Evolutionary conservation across 2,329 filamentous ascomycete genomes (phyloP).

Genomic region (Ophiocordyceps unilateralis): DNA sequence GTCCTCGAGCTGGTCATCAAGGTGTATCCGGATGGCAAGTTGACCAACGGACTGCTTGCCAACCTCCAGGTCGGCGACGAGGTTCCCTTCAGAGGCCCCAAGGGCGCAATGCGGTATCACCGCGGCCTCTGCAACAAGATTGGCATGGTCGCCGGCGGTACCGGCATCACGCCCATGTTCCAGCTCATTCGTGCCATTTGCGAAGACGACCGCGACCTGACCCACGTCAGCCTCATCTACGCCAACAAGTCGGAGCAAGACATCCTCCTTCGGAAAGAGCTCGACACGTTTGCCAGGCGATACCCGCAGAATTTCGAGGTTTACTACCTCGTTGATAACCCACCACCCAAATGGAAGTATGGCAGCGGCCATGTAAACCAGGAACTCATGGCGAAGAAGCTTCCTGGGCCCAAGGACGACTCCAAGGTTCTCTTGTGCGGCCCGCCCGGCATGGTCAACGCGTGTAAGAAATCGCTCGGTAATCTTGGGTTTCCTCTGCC

Average conservation of each 20-base stretch:
- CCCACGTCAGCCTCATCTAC: slow-evolving; percentile 38
- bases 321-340: slow-evolving; percentile 34
- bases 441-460: slow-evolving; percentile 41
- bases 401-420: slow-evolving; percentile 27
- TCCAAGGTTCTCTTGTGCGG: slow-evolving; percentile 42
- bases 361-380: slow-evolving; percentile 33
- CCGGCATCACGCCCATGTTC: slow-evolving; percentile 17
- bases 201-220: slow-evolving; percentile 39
- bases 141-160: slow-evolving; percentile 35
- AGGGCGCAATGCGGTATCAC: slow-evolving; percentile 36
- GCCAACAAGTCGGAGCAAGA: slow-evolving; percentile 41
- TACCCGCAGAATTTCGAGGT: slow-evolving; percentile 37
- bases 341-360: slow-evolving; percentile 27
- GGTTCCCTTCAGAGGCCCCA: slow-evolving; percentile 35
- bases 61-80: slow-evolving; percentile 28
- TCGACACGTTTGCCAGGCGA: slow-evolving; percentile 32
- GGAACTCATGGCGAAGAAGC: slow-evolving; percentile 27
- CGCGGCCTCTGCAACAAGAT: slow-evolving; percentile 24
- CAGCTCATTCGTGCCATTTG: slow-evolving; percentile 47
- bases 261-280: slow-evolving; percentile 37
- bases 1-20: slow-evolving; percentile 32
- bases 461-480: slow-evolving; percentile 31
- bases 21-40: slow-evolving; percentile 29
- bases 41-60: slow-evolving; percentile 31
- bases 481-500: slow-evolving; percentile 33